phyloP scores from a whole-genome alignment of 1,139 yeast genomes.

The Protomyces gravidus region DNA sequence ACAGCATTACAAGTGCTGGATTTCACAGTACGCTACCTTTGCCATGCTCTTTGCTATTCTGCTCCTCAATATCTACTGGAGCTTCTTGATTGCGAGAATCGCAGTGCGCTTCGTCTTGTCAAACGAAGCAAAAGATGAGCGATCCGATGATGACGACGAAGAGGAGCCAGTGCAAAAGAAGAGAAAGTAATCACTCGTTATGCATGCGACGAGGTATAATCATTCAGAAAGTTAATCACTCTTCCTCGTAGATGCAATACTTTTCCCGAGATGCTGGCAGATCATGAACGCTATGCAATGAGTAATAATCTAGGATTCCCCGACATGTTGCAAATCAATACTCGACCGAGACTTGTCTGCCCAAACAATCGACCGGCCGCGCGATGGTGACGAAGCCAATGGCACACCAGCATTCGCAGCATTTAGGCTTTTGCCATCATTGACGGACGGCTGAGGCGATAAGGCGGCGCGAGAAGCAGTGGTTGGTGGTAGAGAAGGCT shows the following conservation, averaged over 20 bases:
- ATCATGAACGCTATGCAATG: too few species aligned
- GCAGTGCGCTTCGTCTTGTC: conserved; percentile 58
- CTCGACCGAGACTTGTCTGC: conserved; percentile 13
- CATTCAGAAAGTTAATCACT: neutral
- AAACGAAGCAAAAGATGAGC: conserved; percentile 67
- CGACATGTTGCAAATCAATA: neutral
- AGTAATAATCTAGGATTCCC: neutral
- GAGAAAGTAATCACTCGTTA: neutral
- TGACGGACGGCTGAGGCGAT: neutral
- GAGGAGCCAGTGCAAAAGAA: conserved; percentile 3
- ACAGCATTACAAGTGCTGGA: conserved; percentile 93
- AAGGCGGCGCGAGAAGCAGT: neutral
- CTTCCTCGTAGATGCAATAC: too few species aligned
- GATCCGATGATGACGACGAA: conserved; percentile 81
- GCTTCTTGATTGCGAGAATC: conserved; percentile 73
- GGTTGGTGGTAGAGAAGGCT: neutral
- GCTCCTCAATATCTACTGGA: conserved; percentile 81
- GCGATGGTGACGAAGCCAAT: neutral
- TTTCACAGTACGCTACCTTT: conserved; percentile 86
- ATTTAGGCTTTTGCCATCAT: neutral
- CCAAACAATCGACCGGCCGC: conserved; percentile 25
- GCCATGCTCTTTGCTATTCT: conserved; percentile 72
- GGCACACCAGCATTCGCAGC: neutral
- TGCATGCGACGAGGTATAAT: too few species aligned
- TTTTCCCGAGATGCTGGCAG: too few species aligned